These are phyloP conservation scores for Hordeum marinum DNA, from an alignment of 176 grass and related monocot genomes.

Conservation along the genomic window DNA sequence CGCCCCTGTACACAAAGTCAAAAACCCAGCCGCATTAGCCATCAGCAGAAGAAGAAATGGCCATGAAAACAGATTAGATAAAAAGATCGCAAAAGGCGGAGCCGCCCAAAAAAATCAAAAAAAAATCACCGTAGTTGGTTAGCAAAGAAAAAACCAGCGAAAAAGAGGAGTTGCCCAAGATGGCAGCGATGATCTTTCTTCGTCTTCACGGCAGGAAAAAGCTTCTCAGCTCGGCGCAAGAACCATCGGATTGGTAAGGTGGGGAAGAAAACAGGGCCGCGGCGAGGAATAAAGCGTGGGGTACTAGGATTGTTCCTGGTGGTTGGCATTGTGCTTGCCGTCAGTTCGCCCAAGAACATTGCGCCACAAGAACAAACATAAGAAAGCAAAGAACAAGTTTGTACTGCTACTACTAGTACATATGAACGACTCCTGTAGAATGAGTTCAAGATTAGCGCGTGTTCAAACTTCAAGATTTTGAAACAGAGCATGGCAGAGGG, in stretches of 20 bases:
- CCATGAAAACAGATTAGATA: neutral
- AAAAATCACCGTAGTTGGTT: no score
- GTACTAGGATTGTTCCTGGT: neutral
- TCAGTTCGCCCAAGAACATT: neutral
- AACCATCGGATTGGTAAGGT: constrained; percentile 16
- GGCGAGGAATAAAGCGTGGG: neutral
- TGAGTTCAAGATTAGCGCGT: neutral
- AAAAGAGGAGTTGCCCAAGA: neutral
- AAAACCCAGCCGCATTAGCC: neutral
- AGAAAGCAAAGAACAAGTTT: no score
- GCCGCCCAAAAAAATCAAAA: no score
- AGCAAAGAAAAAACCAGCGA: neutral
- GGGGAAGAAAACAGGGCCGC: neutral
- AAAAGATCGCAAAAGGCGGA: no score
- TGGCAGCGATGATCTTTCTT: neutral
- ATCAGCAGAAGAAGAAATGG: neutral
- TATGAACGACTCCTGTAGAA: neutral
- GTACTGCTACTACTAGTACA: neutral
- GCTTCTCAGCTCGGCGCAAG: neutral
- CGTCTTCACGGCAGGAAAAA: neutral
- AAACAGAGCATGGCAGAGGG: neutral
- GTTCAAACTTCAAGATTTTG: neutral
- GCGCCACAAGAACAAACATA: neutral
- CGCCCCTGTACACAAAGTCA: constrained; percentile 42
- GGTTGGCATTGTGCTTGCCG: neutral